A percentile compares a stretch with the other conserved stretches of the same genome.
phyloP scores from a whole-genome alignment of 73 alveolate genomes.

The Durusdinium trenchii region DNA sequence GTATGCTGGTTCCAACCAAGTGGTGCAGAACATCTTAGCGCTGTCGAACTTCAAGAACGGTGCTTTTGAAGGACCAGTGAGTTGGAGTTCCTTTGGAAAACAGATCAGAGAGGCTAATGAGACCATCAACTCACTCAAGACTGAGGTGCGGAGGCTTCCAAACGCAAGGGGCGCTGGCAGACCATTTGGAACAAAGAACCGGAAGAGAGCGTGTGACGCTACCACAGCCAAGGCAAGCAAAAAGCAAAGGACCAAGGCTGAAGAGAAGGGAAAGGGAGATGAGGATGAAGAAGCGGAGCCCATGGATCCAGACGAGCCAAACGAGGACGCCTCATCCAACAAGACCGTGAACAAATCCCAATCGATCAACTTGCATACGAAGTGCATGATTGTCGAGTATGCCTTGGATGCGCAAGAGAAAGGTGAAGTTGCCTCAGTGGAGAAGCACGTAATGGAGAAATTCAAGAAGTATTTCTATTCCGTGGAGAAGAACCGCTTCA shows the following conservation, averaged over 20 bases:
- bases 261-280: too few relatives aligned
- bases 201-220: too few relatives aligned
- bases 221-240: too few relatives aligned
- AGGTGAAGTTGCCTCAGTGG: neutral
- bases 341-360: neutral
- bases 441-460: neutral
- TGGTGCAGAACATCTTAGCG: neutral
- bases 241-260: too few relatives aligned
- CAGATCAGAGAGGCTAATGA: too few relatives aligned
- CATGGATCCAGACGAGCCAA: too few relatives aligned
- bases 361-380: neutral
- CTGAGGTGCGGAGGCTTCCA: too few relatives aligned
- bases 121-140: too few relatives aligned
- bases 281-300: too few relatives aligned
- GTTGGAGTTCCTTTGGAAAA: neutral
- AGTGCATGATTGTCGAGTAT: neutral
- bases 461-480: neutral
- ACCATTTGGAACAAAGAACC: too few relatives aligned
- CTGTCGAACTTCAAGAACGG: neutral
- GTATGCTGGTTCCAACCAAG: neutral
- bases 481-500: neutral
- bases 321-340: too few relatives aligned
- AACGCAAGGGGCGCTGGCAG: too few relatives aligned
- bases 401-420: neutral
- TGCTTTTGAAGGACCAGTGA: neutral